Base-by-base conservation (phyloP, 2,329 filamentous ascomycete genomes). In the Beauveria pseudobassiana region DNA sequence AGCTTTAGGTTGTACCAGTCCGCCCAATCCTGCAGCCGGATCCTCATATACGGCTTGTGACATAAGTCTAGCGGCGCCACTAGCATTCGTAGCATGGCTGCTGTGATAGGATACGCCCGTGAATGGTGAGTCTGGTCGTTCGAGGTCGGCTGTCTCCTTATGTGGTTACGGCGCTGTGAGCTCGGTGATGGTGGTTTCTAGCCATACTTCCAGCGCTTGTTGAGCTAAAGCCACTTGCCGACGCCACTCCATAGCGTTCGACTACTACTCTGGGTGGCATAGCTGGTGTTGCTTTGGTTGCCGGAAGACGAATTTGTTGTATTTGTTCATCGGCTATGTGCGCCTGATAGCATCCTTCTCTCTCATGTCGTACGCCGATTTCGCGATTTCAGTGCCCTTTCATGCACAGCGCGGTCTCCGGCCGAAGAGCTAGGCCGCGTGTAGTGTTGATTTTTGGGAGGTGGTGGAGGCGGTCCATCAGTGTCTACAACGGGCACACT, bases 131-230 rank as follows among this genome's bases (percentile, higher is more conserved):
- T 83, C 83, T 2, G 86, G 83, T 22, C 86, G 79, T 48, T 82
- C 82, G 24, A 72, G 64, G 20, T 84, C 83, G 68, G 76, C 75
- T 69, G 76, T 75, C 18, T 84, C 85, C 26, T 83, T 83, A 80
- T 61, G 82, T 80, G 46, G 84, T 87, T 66, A 90, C 74, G 3
- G 86, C 85, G 69, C 87, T 91, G 65, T 85, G 84, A 18, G 87
- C 81, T 64, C 87, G 71, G 66, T 74, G 70, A 30, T 80, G 74
- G 69, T 87, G 88, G 69, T 90, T 89, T 64, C 93, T 86, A 34
- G 92, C 93, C 65, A 96, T 85, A 75, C 93, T 98, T 59, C 93
- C 95, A 18, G 95, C 95, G 75, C 95, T 98, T 18, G 95, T 98
- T 56, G 92, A 90, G 73, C 93, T 98, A 74, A 97, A 91, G 14